Conservation (phyloP, 164 flowering plant genomes). For the Stephania yunnanensis region DNA sequence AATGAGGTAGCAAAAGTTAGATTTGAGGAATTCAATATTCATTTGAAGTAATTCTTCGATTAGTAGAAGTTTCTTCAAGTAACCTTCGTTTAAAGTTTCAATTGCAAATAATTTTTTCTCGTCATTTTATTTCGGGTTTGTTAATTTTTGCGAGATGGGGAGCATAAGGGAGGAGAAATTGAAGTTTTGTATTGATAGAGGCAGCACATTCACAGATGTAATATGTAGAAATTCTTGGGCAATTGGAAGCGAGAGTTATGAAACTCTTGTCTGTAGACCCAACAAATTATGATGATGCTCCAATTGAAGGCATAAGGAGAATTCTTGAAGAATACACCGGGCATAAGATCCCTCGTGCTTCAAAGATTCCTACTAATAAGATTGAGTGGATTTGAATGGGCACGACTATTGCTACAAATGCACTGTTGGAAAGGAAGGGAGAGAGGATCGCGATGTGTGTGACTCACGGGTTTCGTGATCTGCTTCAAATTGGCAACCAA, state of each 20-base stretch:
- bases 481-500: conserved; percentile 93
- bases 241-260: conserved; percentile 57
- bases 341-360: conserved; percentile 57
- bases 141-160: conserved; percentile 30
- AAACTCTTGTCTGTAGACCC: conserved; percentile 95
- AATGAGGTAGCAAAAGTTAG: no score
- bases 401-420: conserved; percentile 97
- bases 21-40: not conserved
- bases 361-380: conserved; percentile 79
- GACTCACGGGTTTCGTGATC: conserved; percentile 77
- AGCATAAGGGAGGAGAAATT: conserved; percentile 39
- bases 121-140: not conserved
- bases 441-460: conserved; percentile 94
- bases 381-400: conserved; percentile 99
- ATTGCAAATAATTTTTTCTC: not conserved
- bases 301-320: conserved; percentile 90
- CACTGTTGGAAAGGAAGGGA: conserved; percentile 89
- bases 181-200: conserved; percentile 82
- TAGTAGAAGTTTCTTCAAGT: not conserved
- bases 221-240: conserved; percentile 88
- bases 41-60: not conserved
- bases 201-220: conserved; percentile 98
- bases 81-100: not conserved
- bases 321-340: conserved; percentile 78
- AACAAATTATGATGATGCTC: conserved; percentile 92